phyloP scores from a whole-genome alignment of 805 yeast genomes.

The Ogataea degrootiae region DNA sequence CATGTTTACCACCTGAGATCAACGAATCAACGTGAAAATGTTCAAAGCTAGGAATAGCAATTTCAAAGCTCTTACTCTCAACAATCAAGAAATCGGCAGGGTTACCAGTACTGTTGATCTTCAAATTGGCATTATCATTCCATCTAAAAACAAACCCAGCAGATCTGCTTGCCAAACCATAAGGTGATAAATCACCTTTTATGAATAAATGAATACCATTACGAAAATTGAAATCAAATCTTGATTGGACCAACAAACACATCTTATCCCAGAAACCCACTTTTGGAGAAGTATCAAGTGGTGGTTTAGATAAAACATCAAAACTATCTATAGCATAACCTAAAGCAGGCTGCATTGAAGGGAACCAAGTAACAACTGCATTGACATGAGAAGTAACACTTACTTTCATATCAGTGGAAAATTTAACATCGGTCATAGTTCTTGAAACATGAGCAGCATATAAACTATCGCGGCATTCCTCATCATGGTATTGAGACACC shows the following conservation, averaged over 20 bases:
- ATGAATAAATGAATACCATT: constrained; percentile 58
- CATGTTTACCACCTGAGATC: constrained; percentile 5
- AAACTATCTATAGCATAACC: constrained; percentile 59
- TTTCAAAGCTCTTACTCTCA: constrained; percentile 50
- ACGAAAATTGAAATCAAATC: constrained; percentile 39
- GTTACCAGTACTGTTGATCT: constrained; percentile 45
- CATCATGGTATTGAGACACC: constrained; percentile 30
- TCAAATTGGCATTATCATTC: constrained; percentile 48
- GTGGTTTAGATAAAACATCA: constrained; percentile 66
- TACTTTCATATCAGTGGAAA: constrained; percentile 45
- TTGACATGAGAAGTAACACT: constrained; percentile 41
- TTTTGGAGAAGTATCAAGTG: constrained; percentile 57
- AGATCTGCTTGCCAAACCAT: constrained; percentile 49
- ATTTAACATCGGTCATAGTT: constrained; percentile 60
- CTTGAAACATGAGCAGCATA: constrained; percentile 56
- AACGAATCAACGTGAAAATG: constrained; percentile 25
- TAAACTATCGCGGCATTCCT: constrained; percentile 36
- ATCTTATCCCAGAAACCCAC: constrained; percentile 73
- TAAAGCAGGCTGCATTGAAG: constrained; percentile 56
- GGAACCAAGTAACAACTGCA: constrained; percentile 59
- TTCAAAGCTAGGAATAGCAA: constrained; percentile 51
- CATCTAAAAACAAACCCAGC: constrained; percentile 65
- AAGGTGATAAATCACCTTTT: constrained; percentile 57
- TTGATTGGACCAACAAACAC: constrained; percentile 51
- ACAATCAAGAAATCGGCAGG: constrained; percentile 48